A percentile compares a stretch with the other conserved stretches of the same genome.
phyloP scores from a whole-genome alignment of 2,329 filamentous ascomycete species.

The Hypoxylon sp. region DNA sequence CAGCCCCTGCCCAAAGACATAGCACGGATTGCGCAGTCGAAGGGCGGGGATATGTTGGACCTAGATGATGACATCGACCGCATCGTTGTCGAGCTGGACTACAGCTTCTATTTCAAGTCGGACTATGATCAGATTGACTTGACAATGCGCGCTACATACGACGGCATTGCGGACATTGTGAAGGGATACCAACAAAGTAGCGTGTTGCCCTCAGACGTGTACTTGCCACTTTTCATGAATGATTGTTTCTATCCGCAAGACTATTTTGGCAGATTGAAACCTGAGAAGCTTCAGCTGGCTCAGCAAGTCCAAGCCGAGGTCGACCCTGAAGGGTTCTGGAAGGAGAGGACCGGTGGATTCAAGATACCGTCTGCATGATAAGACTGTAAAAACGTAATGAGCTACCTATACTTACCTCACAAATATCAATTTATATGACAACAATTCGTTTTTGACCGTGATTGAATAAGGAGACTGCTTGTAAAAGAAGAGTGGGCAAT shows the following conservation, averaged over 20 bases:
- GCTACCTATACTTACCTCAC: neutral
- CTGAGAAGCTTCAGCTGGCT: slow-evolving; percentile 56
- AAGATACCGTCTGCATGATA: slow-evolving; percentile 51
- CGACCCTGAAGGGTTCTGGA: slow-evolving; percentile 59
- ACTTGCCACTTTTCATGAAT: slow-evolving; percentile 62
- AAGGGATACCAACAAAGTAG: slow-evolving; percentile 54
- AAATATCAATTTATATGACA: slow-evolving; percentile 5
- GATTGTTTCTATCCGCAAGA: slow-evolving; percentile 61
- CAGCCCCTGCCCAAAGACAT: slow-evolving; percentile 59
- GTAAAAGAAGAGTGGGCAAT: neutral
- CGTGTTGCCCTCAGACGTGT: slow-evolving; percentile 54
- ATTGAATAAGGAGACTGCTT: neutral
- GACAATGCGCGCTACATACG: slow-evolving; percentile 57
- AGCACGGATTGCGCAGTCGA: slow-evolving; percentile 52
- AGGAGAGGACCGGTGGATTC: slow-evolving; percentile 60
- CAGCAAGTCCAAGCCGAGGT: slow-evolving; percentile 55
- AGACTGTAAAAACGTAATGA: neutral
- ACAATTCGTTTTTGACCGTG: slow-evolving; percentile 1
- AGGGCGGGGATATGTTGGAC: slow-evolving; percentile 59
- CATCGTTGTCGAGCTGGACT: slow-evolving; percentile 62
- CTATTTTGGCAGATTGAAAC: slow-evolving; percentile 59
- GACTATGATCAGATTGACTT: slow-evolving; percentile 55
- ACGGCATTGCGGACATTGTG: slow-evolving; percentile 53
- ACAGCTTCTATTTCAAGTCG: slow-evolving; percentile 55
- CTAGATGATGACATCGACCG: slow-evolving; percentile 58